Conservation (phyloP, 1,139 yeast genomes). For the Sugiyamaella neomexicana region DNA sequence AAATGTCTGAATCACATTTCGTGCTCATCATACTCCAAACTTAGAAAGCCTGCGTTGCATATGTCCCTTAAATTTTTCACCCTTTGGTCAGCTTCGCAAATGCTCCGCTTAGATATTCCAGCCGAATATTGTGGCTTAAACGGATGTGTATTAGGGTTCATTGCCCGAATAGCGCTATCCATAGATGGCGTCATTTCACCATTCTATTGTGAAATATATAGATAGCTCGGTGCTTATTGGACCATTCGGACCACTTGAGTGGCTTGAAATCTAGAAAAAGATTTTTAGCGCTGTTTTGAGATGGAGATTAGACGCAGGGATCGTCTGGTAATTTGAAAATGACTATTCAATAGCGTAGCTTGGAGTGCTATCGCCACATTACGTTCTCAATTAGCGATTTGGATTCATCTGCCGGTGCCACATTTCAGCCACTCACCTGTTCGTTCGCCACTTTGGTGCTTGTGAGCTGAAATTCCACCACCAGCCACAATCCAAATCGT, state of each 20-base stretch:
- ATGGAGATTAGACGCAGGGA: too few relatives aligned
- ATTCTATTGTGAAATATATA: neutral
- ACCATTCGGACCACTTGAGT: slow-evolving; percentile 4
- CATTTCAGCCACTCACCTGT: neutral
- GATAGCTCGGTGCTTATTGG: slow-evolving; percentile 1
- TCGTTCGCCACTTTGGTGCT: too few relatives aligned
- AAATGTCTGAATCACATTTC: neutral
- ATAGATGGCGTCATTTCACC: slow-evolving; percentile 9
- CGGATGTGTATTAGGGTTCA: neutral
- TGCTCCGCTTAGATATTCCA: neutral
- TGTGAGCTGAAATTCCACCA: too few relatives aligned
- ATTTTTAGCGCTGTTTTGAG: too few relatives aligned
- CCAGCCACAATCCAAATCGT: too few relatives aligned
- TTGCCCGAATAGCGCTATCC: neutral
- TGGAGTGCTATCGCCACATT: neutral
- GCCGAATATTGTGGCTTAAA: slow-evolving; percentile 1
- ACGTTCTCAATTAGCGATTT: neutral
- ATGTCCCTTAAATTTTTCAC: slow-evolving; percentile 14
- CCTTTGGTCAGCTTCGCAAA: neutral
- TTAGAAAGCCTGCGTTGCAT: neutral
- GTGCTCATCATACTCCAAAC: slow-evolving; percentile 11
- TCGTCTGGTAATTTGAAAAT: neutral
- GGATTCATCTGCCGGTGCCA: neutral
- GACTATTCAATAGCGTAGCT: neutral
- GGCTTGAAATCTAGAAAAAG: slow-evolving; percentile 1